Evolutionary conservation across 2,329 filamentous ascomycete species (phyloP).

Genomic region (Aschersonia sp.): DNA sequence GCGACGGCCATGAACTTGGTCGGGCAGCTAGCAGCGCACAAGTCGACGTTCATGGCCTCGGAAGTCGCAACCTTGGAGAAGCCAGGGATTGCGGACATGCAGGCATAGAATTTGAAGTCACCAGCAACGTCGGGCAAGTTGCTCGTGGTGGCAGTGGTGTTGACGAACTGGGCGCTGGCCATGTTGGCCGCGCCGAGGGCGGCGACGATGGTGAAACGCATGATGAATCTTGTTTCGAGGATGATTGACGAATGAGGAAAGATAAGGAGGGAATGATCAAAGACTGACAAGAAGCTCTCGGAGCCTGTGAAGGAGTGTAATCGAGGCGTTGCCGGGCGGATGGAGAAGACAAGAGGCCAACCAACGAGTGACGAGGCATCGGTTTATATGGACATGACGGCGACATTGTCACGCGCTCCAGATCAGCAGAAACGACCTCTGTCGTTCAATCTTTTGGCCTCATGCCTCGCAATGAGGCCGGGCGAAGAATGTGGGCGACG

Average conservation of each 20-base stretch:
- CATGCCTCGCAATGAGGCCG: too few relatives aligned
- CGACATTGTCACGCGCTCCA: constrained; percentile 1
- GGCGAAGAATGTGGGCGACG: not conserved
- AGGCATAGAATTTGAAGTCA: constrained; percentile 13
- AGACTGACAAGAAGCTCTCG: constrained; percentile 10
- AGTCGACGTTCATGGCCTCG: constrained; percentile 10
- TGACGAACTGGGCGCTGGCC: constrained; percentile 11
- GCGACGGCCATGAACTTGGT: constrained; percentile 12
- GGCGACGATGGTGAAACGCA: constrained; percentile 16
- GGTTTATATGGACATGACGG: constrained; percentile 13
- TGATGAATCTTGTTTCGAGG: constrained; percentile 9
- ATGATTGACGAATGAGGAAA: constrained; percentile 8
- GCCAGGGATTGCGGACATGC: constrained; percentile 12
- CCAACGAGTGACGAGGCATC: constrained; percentile 7
- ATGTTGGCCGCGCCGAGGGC: constrained; percentile 16
- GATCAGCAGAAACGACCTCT: not conserved
- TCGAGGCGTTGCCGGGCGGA: constrained; percentile 14
- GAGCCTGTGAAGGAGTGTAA: constrained; percentile 12
- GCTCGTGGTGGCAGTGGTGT: constrained; percentile 1
- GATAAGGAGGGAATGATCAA: constrained; percentile 6
- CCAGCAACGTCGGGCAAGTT: constrained; percentile 8
- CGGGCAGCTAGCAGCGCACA: constrained; percentile 11
- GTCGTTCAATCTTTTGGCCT: too few relatives aligned
- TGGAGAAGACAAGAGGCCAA: constrained; percentile 5
- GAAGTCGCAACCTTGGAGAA: constrained; percentile 8